These are phyloP conservation scores for Phanerochaete carnosa DNA, from an alignment of 768 basidiomycete species.

Conservation along the genomic window DNA sequence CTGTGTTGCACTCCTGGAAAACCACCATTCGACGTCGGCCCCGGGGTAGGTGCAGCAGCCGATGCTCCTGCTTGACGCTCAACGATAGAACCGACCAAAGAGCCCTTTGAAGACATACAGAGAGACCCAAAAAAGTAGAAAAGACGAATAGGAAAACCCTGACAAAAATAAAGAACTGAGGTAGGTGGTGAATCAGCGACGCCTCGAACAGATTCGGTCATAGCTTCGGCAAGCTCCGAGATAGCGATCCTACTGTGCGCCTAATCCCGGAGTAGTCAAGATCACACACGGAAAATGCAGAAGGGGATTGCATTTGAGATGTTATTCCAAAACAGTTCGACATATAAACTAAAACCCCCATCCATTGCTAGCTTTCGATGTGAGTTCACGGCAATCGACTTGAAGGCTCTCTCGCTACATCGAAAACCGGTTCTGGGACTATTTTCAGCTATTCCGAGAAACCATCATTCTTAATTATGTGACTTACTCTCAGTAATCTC, in stretches of 20 bases:
- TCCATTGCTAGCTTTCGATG: background rate
- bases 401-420: background rate
- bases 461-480: background rate
- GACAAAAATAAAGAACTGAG: background rate
- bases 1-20: conserved; percentile 40
- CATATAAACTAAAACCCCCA: background rate
- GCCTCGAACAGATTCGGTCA: background rate
- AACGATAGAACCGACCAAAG: conserved; percentile 43
- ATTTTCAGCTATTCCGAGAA: background rate
- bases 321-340: background rate
- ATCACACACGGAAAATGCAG: background rate
- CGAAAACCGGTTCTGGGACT: background rate
- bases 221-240: background rate
- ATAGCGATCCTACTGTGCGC: background rate
- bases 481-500: conserved; percentile 39
- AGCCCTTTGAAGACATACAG: conserved; percentile 5
- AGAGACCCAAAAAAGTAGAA: background rate
- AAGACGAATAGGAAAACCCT: background rate
- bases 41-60: conserved; percentile 20
- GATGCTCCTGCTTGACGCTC: conserved; percentile 35
- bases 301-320: background rate
- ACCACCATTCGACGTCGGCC: conserved; percentile 26
- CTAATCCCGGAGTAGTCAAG: background rate
- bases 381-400: background rate
- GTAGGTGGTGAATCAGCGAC: background rate